phyloP scores from a whole-genome alignment of 176 grass and related monocot genomes.

The Carex scoparia region DNA sequence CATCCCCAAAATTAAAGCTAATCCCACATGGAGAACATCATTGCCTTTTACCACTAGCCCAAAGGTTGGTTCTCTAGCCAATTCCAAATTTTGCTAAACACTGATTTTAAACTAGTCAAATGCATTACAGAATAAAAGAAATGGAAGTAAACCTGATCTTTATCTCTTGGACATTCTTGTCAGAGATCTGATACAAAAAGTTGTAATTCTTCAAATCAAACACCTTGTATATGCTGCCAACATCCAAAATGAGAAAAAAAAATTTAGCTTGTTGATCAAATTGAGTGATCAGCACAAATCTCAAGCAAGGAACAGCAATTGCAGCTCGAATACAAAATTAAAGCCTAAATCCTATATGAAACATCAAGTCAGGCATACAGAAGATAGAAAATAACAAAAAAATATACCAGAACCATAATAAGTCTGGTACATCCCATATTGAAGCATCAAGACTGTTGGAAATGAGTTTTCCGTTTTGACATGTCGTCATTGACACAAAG shows the following conservation, averaged over 20 bases:
- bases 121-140: neutral
- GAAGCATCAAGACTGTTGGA: neutral
- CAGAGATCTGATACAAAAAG: conserved; percentile 77
- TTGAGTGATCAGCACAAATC: neutral
- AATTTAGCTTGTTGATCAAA: neutral
- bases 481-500: neutral
- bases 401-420: neutral
- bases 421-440: neutral
- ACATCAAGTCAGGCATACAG: neutral
- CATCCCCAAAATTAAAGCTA: neutral
- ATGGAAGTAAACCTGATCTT: conserved; percentile 69
- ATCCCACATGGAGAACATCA: neutral
- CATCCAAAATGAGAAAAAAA: neutral
- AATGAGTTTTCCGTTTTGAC: neutral
- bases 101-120: neutral
- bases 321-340: neutral
- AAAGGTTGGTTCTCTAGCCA: too few relatives aligned
- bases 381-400: neutral
- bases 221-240: conserved; percentile 86
- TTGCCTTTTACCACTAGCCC: too few relatives aligned
- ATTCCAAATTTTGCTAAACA: neutral
- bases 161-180: conserved; percentile 91
- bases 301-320: neutral
- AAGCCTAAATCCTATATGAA: neutral
- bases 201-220: conserved; percentile 96